Base-by-base conservation (phyloP, 1,284 basidiomycete species). In the Rhodotorula sp. region DNA sequence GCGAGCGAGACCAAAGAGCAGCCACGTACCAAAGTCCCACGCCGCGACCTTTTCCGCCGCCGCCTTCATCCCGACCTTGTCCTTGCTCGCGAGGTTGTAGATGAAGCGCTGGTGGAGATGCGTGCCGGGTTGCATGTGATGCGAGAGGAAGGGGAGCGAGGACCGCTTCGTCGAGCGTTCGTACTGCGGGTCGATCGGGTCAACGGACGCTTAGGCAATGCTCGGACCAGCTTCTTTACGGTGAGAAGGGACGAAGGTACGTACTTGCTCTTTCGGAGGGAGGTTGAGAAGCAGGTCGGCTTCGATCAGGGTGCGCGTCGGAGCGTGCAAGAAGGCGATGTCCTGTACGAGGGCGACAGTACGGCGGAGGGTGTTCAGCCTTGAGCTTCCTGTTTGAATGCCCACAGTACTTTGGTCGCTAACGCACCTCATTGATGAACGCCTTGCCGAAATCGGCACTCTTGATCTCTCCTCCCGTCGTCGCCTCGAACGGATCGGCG, bases 271-370 rank as follows among this genome's bases (percentile, higher is more conserved):
- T 0, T 82, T 89, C 6, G 87, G 85, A 0, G 94, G 94, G 10
- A 97, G 84, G 82, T 98, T 97, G 84, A 96, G 89, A 7, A 98
- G 81, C 58, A 97, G 84, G 80, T 99, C 96, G 1, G 91, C 96
- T 80, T 91, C 85, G 68, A 98, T 86, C 66, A 98, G 83, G 0
- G 90, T 89, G 80, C 89, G 91, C 21, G 88, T 90, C 0, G 88
- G 85, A 21, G 85, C 83, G 80, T 98, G 96, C 73, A 91, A 86
- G 81, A 95, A 97, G 0, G 92, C 92, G 23, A 97, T 87, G 74
- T 97, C 96, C 80, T 92, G 10, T 39, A 6, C 34, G 34, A 39
- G 7, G 3, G 79, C 73, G 65, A 5, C 72, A 66, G n/a, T n/a
- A n/a, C n/a, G n/a, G n/a, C n/a, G n/a, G n/a, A 12, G 69, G 64